A percentile compares a stretch with the other conserved stretches of the same genome.
phyloP scores from a whole-genome alignment of 306 rosid genomes.

The Inga oerstediana region DNA sequence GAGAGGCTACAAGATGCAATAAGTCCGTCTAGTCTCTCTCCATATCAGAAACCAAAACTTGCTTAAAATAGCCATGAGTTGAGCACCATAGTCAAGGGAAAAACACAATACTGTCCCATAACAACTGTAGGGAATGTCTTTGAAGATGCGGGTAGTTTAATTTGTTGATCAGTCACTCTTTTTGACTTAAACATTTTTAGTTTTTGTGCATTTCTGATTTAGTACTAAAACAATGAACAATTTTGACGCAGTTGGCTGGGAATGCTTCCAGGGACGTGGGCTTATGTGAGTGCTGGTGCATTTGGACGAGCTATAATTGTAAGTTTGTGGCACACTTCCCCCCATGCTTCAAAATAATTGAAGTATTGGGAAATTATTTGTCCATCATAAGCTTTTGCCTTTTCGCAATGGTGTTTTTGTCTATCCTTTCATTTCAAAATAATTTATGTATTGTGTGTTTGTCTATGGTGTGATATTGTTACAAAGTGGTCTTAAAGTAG shows the following conservation, averaged over 20 bases:
- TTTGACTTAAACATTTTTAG: slow-evolving; percentile 7
- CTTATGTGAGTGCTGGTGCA: slow-evolving; percentile 99
- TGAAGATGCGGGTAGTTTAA: background rate
- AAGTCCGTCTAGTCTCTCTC: background rate
- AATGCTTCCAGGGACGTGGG: slow-evolving; percentile 99
- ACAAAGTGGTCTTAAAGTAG: slow-evolving; percentile 15
- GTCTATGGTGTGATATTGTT: background rate
- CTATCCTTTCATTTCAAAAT: background rate
- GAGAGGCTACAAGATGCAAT: background rate
- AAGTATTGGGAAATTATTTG: background rate
- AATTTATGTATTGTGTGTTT: background rate
- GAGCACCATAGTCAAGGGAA: background rate
- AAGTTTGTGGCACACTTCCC: slow-evolving; percentile 47
- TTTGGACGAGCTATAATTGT: slow-evolving; percentile 96
- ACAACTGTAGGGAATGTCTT: background rate
- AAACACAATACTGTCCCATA: background rate
- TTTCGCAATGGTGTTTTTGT: background rate
- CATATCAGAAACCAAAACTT: background rate
- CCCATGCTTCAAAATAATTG: background rate
- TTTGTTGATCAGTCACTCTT: background rate
- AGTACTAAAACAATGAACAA: slow-evolving; percentile 19
- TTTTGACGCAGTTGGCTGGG: slow-evolving; percentile 86
- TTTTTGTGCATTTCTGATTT: slow-evolving; percentile 25
- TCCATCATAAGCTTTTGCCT: background rate
- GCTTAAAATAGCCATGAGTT: background rate